Evolutionary conservation across 2,329 filamentous ascomycete species (phyloP), one percentile per base, ranked within the genome.

Genomic region (Scytalidium lignicola): DNA sequence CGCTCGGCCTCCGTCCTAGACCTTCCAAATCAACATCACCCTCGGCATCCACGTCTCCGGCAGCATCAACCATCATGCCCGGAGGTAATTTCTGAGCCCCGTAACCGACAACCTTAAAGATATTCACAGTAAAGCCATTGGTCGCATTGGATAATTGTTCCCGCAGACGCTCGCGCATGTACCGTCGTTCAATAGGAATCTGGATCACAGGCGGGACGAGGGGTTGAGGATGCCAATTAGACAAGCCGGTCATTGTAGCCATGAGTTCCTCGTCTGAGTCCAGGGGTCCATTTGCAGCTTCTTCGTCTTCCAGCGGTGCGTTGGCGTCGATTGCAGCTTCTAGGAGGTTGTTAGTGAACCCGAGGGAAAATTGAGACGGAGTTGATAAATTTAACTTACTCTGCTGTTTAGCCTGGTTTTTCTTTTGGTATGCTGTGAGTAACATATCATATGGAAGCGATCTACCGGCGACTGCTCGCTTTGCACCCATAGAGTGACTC

Each of bases 321-420:
- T 95, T 95, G 49, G 93, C 92, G 65, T 97, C 91, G 58, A 99
- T 86, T 32, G 91, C 90, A 29, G 91, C 91, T 72, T 96, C 89
- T 93, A 65, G 50, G 42, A n/a, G 41, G 39, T 3, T 42, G 44
- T 59, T 48, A 61, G 58, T 46, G 40, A 44, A 17, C 53, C 48
- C 32, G 40, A 39, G 43, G 48, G 43, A 48, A 22, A 46, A 26
- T 26, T 6, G 5, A 23, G 41, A 17, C 20, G 10, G 43, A 20
- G 37, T 17, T 22, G 28, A 41, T n/a, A n/a, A n/a, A n/a, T n/a
- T n/a, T n/a, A 18, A 78, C 85, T 71, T 76, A 91, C 89, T 95
- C 69, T 97, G 93, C 72, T 96, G 89, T 64, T 96, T 95, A 19
- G 93, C 93, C 68, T 97, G 93, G 62, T 99, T 99, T 76, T 96